These are phyloP conservation scores for Aureobasidium sp. DNA, from an alignment of 2,329 filamentous ascomycete species.

Conservation along the genomic window DNA sequence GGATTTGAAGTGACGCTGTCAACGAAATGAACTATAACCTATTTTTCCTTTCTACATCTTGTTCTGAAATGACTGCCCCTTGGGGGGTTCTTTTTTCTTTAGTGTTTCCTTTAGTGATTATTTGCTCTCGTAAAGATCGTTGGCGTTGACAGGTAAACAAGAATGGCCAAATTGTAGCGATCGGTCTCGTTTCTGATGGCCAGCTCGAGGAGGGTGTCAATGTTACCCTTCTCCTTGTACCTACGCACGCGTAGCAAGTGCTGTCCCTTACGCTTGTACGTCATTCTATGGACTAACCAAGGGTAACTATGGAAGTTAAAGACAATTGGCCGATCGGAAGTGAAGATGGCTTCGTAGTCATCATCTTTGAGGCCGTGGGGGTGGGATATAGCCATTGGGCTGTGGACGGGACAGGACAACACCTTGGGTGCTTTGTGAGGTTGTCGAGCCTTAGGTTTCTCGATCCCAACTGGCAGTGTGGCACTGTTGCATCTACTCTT, in stretches of 20 bases:
- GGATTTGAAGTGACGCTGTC: no score
- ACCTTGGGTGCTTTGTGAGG: no score
- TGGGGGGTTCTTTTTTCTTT: no score
- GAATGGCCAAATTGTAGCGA: slow-evolving; percentile 67
- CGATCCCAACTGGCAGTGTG: no score
- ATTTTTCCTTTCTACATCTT: background rate
- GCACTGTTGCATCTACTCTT: no score
- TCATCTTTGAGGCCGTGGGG: slow-evolving; percentile 61
- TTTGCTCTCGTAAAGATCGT: no score
- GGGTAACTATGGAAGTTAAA: slow-evolving; percentile 66
- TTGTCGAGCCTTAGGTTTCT: no score
- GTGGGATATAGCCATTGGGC: slow-evolving; percentile 51
- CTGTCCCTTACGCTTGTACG: slow-evolving; percentile 64
- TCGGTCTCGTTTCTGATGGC: slow-evolving; percentile 72
- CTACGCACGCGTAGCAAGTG: slow-evolving; percentile 64
- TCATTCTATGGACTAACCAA: slow-evolving; percentile 68
- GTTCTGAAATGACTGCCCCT: no score
- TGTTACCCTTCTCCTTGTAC: slow-evolving; percentile 78
- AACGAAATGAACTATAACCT: background rate
- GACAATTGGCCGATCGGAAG: slow-evolving; percentile 60
- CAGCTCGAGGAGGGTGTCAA: slow-evolving; percentile 70
- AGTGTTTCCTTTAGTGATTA: no score
- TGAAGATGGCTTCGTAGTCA: slow-evolving; percentile 64
- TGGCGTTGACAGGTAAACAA: slow-evolving; percentile 30
- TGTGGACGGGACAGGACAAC: slow-evolving; percentile 31